These are phyloP conservation scores for Sphagnum tenellum DNA, from an alignment of 225 moss, liverwort and hornwort species.

Conservation along the genomic window DNA sequence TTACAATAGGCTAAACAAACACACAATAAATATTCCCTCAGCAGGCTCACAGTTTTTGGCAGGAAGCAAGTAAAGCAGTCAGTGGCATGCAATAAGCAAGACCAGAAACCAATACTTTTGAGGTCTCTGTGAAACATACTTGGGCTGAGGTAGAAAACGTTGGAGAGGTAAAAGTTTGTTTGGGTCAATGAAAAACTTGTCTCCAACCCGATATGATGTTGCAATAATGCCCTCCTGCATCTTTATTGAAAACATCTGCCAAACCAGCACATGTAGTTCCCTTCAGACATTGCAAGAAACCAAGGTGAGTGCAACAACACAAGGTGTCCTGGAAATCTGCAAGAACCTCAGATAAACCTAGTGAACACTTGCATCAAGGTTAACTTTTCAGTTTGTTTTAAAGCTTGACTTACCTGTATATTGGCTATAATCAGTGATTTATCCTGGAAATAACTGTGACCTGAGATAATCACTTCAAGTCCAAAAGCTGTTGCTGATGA, in stretches of 20 bases:
- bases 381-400: too few species aligned
- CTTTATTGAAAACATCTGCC: slow-evolving; percentile 95
- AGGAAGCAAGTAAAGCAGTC: neutral
- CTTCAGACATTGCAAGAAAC: too few species aligned
- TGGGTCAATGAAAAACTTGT: slow-evolving; percentile 94
- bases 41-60: neutral
- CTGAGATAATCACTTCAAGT: too few species aligned
- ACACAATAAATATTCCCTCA: neutral
- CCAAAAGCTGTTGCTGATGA: too few species aligned
- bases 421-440: too few species aligned
- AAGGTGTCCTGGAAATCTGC: too few species aligned
- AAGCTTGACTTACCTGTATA: too few species aligned
- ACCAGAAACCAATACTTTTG: neutral
- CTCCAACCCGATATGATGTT: slow-evolving; percentile 69
- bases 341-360: too few species aligned
- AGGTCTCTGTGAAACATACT: slow-evolving; percentile 25
- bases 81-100: neutral
- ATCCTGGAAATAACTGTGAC: too few species aligned
- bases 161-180: slow-evolving; percentile 82
- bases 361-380: too few species aligned
- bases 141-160: slow-evolving; percentile 92
- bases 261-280: neutral
- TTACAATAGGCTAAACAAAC: neutral
- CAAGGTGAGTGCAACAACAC: too few species aligned
- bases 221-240: slow-evolving; percentile 98